Evolutionary conservation across 2,329 filamentous ascomycete species (phyloP).

Genomic region (Neoascochyta sp.): DNA sequence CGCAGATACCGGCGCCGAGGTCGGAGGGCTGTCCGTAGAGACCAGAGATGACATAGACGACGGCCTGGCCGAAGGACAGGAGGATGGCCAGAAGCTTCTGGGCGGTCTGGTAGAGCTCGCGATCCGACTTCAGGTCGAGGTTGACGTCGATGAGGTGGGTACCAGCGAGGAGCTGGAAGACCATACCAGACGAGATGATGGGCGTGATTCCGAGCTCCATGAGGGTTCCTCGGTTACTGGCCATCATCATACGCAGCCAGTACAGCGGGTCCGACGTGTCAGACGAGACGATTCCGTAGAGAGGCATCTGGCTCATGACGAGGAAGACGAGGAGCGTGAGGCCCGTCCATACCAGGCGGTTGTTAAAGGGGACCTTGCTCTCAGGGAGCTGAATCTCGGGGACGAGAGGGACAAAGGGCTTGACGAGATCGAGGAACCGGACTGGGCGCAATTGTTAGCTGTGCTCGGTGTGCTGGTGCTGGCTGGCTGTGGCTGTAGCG

Average conservation of each 20-base stretch:
- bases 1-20: conserved; percentile 95
- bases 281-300: conserved; percentile 97
- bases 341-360: conserved; percentile 57
- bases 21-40: conserved; percentile 96
- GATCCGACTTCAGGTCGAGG: conserved; percentile 99
- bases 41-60: conserved; percentile 90
- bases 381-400: conserved; percentile 86
- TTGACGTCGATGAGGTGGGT: conserved; percentile 99
- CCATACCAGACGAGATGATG: conserved; percentile 99
- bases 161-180: conserved; percentile 98
- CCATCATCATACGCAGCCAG: conserved; percentile 99
- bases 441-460: conserved; percentile 55
- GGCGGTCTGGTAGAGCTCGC: conserved; percentile 98
- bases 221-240: conserved; percentile 92
- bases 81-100: conserved; percentile 93
- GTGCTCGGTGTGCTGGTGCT: conserved; percentile 3
- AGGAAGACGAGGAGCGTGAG: conserved; percentile 93
- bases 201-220: conserved; percentile 96
- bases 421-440: conserved; percentile 99
- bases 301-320: conserved; percentile 98
- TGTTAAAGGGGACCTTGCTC: conserved; percentile 98
- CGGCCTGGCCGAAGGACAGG: conserved; percentile 93
- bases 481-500: no score
- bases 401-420: conserved; percentile 98
- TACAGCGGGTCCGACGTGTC: conserved; percentile 94